A percentile compares a stretch with the other conserved stretches of the same genome.
These are phyloP conservation scores for Sodiomyces alkalinus DNA, from an alignment of 2,329 filamentous ascomycete species.

Conservation along the genomic window DNA sequence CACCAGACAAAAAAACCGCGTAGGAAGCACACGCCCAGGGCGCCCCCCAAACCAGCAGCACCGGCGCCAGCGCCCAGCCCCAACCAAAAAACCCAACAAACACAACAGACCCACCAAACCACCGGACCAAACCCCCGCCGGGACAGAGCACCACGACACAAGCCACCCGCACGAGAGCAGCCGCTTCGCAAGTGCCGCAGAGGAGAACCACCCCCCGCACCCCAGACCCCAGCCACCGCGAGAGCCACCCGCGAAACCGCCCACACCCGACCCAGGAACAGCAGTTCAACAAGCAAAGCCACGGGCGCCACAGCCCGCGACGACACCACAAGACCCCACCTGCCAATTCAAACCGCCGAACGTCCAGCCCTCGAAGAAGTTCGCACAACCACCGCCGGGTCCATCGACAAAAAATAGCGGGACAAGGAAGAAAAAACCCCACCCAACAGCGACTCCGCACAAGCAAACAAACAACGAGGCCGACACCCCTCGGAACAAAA, in stretches of 20 bases:
- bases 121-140: too few species aligned
- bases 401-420: slow-evolving; percentile 71
- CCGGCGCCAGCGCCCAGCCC: too few species aligned
- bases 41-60: too few species aligned
- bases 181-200: slow-evolving; percentile 89
- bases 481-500: slow-evolving; percentile 69
- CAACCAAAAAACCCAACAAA: too few species aligned
- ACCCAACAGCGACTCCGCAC: slow-evolving; percentile 70
- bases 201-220: slow-evolving; percentile 81
- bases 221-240: slow-evolving; percentile 80
- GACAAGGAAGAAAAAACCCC: slow-evolving; percentile 93
- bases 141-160: too few species aligned
- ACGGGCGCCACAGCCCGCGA: slow-evolving; percentile 37
- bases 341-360: slow-evolving; percentile 93
- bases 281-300: slow-evolving; percentile 37
- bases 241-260: slow-evolving; percentile 62
- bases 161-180: too few species aligned
- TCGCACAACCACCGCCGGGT: slow-evolving; percentile 54
- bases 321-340: slow-evolving; percentile 80
- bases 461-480: slow-evolving; percentile 70
- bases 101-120: too few species aligned
- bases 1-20: too few species aligned
- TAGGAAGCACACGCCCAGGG: too few species aligned
- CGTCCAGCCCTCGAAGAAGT: slow-evolving; percentile 86
- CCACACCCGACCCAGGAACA: slow-evolving; percentile 35